Conservation (phyloP, 306 rosid genomes). For the Castanopsis chinensis region DNA sequence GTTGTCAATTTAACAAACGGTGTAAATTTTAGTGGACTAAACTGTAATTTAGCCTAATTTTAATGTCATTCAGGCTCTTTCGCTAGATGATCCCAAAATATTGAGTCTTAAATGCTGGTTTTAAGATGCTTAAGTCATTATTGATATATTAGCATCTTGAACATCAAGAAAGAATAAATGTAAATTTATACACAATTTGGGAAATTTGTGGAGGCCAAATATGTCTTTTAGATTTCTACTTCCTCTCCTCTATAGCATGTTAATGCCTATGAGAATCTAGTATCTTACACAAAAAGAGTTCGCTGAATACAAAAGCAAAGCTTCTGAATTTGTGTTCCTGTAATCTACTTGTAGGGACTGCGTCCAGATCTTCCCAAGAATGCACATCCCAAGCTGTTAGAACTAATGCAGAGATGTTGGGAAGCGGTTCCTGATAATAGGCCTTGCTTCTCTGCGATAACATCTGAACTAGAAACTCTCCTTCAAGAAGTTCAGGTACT, state of each 20-base stretch:
- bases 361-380: constrained; percentile 84
- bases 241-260: not conserved
- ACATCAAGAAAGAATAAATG: not conserved
- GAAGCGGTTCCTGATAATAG: constrained; percentile 71
- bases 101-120: too few species aligned
- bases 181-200: too few species aligned
- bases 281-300: not conserved
- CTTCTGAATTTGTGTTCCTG: constrained; percentile 14
- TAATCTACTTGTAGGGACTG: constrained; percentile 61
- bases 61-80: too few species aligned
- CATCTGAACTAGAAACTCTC: constrained; percentile 68
- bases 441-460: constrained; percentile 73
- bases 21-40: too few species aligned
- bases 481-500: constrained; percentile 60
- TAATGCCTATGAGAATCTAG: not conserved
- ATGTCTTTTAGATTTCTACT: too few species aligned
- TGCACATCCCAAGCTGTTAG: constrained; percentile 71
- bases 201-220: too few species aligned
- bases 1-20: too few species aligned
- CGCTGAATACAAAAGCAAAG: not conserved
- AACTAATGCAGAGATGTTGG: constrained; percentile 94
- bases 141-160: too few species aligned
- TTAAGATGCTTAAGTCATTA: too few species aligned
- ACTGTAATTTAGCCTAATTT: too few species aligned
- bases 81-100: too few species aligned